phyloP scores from a whole-genome alignment of 192 early-diverging fungal species.

The Thoreauomyces humboldtii region DNA sequence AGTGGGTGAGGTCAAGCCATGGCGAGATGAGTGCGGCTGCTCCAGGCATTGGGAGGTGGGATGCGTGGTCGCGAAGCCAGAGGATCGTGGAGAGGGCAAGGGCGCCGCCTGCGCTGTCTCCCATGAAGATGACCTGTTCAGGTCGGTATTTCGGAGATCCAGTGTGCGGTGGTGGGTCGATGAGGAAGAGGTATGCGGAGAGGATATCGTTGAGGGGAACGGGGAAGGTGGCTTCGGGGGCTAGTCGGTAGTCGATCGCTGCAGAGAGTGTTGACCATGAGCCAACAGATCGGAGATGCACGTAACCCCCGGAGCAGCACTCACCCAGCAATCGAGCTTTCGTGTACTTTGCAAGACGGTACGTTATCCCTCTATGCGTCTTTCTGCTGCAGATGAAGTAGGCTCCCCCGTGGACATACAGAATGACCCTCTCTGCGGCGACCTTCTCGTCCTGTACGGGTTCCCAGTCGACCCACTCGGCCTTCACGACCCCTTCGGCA shows the following conservation, averaged over 20 bases:
- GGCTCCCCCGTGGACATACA: conserved; percentile 74
- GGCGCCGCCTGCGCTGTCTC: conserved; percentile 52
- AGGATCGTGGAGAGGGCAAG: conserved; percentile 47
- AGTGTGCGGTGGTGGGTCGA: conserved; percentile 41
- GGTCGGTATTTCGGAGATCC: conserved; percentile 24
- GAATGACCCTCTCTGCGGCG: conserved; percentile 49
- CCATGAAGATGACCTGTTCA: conserved; percentile 43
- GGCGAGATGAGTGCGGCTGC: conserved; percentile 60
- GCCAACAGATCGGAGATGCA: background rate
- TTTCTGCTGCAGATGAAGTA: conserved; percentile 37
- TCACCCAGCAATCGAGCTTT: conserved; percentile 43
- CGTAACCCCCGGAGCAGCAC: background rate
- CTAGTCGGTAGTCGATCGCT: conserved; percentile 75
- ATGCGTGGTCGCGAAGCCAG: conserved; percentile 39
- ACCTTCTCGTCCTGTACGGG: background rate
- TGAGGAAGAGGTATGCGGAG: conserved; percentile 67
- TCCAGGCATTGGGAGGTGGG: conserved; percentile 39
- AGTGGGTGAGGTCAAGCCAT: conserved; percentile 63
- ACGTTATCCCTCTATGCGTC: conserved; percentile 38
- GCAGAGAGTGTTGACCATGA: no score
- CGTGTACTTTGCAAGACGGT: conserved; percentile 49
- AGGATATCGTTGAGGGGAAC: conserved; percentile 78
- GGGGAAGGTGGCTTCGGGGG: conserved; percentile 80
- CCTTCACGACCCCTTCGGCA: conserved; percentile 36
- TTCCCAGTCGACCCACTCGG: conserved; percentile 43